Evolutionary conservation across 345 rosid genomes (phyloP).

Genomic region (Balakata baccata): DNA sequence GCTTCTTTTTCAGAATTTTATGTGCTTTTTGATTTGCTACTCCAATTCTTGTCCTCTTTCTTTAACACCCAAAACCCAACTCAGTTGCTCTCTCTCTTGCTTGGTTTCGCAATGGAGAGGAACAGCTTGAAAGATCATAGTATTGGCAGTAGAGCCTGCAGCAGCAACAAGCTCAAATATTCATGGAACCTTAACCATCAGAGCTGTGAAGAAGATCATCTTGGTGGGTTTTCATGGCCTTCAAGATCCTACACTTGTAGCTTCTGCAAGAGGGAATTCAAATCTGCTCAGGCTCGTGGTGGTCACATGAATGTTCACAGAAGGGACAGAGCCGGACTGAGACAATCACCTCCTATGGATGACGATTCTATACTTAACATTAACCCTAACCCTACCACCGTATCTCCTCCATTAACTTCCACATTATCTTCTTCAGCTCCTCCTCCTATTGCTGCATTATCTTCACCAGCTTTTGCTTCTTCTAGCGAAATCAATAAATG

Average conservation of each 20-base stretch:
- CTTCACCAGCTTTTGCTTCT: constrained; percentile 41
- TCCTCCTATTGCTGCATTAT: constrained; percentile 37
- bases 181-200: constrained; percentile 36
- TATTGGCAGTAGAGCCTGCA: constrained; percentile 12
- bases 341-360: constrained; percentile 59
- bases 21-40: too few relatives aligned
- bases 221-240: constrained; percentile 81
- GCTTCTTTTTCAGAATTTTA: constrained; percentile 6
- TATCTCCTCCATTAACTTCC: constrained; percentile 36
- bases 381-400: constrained; percentile 46
- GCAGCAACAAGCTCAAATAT: constrained; percentile 30
- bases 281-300: constrained; percentile 96
- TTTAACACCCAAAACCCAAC: constrained; percentile 6
- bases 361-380: constrained; percentile 45
- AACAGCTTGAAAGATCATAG: constrained; percentile 40
- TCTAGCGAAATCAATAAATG: constrained; percentile 28
- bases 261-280: constrained; percentile 90
- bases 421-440: constrained; percentile 25
- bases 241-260: constrained; percentile 92
- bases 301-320: constrained; percentile 98
- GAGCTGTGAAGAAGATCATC: constrained; percentile 52
- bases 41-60: neutral
- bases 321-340: constrained; percentile 86
- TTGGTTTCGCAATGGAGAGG: constrained; percentile 42
- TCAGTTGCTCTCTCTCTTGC: constrained; percentile 9